A percentile compares a stretch with the other conserved stretches of the same genome.
Conservation (phyloP, 78 protist genomes). For the Dictyostelium firmibasis region DNA sequence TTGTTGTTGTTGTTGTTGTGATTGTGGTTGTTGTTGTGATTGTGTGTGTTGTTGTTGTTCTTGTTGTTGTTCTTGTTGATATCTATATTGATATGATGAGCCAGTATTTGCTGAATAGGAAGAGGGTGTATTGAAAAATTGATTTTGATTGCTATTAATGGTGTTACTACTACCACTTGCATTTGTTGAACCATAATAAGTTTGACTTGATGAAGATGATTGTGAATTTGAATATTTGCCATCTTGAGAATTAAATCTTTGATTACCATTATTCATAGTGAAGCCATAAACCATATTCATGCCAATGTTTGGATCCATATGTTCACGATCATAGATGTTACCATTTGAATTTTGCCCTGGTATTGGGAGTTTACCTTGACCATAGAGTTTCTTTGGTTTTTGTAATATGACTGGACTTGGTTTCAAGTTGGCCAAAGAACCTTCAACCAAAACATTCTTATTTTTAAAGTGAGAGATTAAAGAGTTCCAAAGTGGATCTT, state of each 20-base stretch:
- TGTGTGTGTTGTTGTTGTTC: not conserved
- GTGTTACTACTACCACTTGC: not conserved
- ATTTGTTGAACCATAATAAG: not conserved
- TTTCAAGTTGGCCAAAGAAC: constrained; percentile 91
- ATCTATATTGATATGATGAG: constrained; percentile 14
- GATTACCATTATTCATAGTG: not conserved
- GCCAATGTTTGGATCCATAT: constrained; percentile 52
- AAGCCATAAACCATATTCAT: constrained; percentile 46
- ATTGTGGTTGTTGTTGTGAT: not conserved
- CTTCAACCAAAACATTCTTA: constrained; percentile 93
- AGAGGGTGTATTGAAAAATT: constrained; percentile 1
- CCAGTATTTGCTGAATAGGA: constrained; percentile 4
- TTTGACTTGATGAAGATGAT: constrained; percentile 7
- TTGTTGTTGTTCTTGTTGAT: constrained; percentile 7
- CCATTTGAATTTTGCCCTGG: not conserved
- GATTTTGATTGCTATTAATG: not conserved
- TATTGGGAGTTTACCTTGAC: constrained; percentile 37
- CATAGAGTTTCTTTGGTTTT: constrained; percentile 75
- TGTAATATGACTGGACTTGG: constrained; percentile 38
- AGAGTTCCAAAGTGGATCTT: constrained; percentile 97
- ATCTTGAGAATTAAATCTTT: not conserved
- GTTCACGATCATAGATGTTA: not conserved
- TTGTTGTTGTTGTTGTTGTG: not conserved
- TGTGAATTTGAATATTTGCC: not conserved
- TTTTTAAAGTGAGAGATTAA: constrained; percentile 96